Evolutionary conservation across 139 green algal species (phyloP), one percentile per base, ranked within the genome.

Genomic region (Chloropicon primus): DNA sequence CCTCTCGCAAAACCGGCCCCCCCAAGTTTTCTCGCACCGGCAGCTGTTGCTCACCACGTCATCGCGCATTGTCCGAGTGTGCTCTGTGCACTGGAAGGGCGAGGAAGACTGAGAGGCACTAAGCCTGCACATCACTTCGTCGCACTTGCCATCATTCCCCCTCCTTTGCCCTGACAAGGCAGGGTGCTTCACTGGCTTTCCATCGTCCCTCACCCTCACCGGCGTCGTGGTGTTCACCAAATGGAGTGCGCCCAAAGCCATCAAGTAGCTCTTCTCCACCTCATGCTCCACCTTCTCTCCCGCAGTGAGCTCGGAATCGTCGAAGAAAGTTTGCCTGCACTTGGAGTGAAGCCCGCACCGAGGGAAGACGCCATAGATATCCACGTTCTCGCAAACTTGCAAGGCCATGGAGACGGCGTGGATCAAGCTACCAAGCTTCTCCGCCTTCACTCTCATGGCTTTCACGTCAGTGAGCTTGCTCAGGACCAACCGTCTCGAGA

Each of bases 311-410:
- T 77, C 54, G 62, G 25, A 72, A 2, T 81, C 77, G 71, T 81
- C 77, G 10, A 76, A 81, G 27, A 77, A 81, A 3, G 77, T 81
- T 62, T 76, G 26, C 26, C 62, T 24, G 71, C 77, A 81, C 26
- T 28, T 62, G 22, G 73, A 53, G 53, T 80, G 76, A 21, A 24
- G 26, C 10, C 76, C 76, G 76, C 76, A 79, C 10, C 76, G 76
- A 10, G 25, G 25, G 21, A 79, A 79, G n/a, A 79, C 76, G 2
- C 76, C 76, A 76, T 77, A 79, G 26, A 79, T 22, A 17, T 79
- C 22, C n/a, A 81, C 77, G 27, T 81, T 79, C 2, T 77, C n/a
- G 27, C 77, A 81, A 3, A 53, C 54, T 21, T 77, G 23, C 62
- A 77, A 26, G 2, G 77, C 24, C 3, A 77, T 25, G 41, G 41